Evolutionary conservation across 371 early-diverging fungal species (phyloP).

Genomic region (Mucor lusitanicus): DNA sequence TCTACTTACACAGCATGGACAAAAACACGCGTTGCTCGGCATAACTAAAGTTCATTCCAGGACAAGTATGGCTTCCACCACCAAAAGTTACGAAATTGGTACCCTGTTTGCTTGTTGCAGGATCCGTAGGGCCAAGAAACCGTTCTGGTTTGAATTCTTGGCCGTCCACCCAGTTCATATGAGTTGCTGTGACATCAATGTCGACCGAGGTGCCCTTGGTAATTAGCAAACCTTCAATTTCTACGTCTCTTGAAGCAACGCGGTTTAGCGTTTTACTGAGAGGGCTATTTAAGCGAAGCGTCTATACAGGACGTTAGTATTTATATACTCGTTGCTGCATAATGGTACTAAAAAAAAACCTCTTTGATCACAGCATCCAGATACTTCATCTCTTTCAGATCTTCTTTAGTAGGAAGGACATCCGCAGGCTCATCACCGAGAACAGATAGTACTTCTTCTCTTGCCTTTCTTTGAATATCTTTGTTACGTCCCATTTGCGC

Average conservation of each 20-base stretch:
- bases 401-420: constrained; percentile 21
- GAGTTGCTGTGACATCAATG: constrained; percentile 31
- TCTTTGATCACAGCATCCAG: constrained; percentile 29
- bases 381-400: constrained; percentile 22
- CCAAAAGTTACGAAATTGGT: constrained; percentile 52
- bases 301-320: constrained; percentile 20
- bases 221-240: constrained; percentile 35
- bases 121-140: constrained; percentile 18
- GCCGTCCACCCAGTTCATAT: constrained; percentile 24
- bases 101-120: constrained; percentile 3
- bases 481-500: constrained; percentile 27
- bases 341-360: constrained; percentile 1
- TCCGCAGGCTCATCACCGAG: constrained; percentile 29
- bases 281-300: constrained; percentile 43
- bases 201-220: constrained; percentile 40
- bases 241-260: constrained; percentile 32
- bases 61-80: constrained; percentile 47
- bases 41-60: constrained; percentile 53
- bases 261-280: constrained; percentile 14
- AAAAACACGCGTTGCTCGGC: constrained; percentile 49
- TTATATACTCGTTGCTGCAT: not conserved
- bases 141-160: constrained; percentile 26
- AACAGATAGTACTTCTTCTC: constrained; percentile 21
- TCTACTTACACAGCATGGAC: constrained; percentile 40
- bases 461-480: constrained; percentile 26